Percentiles rank a stretch among this genome's conserved stretches.
These are phyloP conservation scores for Rubroshorea leprosula DNA, from an alignment of 345 rosid genomes.

Conservation along the genomic window DNA sequence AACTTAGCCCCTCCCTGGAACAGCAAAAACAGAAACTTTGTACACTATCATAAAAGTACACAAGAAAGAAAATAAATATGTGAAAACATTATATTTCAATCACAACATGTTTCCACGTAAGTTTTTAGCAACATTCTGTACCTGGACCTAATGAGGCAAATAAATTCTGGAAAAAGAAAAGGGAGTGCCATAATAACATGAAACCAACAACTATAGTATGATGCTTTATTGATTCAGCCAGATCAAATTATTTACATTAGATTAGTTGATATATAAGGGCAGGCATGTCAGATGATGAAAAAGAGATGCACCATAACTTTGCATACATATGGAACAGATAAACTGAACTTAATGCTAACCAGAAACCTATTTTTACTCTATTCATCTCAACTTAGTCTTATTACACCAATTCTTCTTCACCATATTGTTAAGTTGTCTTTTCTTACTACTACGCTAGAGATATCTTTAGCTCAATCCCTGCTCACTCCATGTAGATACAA, in stretches of 20 bases:
- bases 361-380: no score
- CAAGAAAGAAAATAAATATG: background rate
- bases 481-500: background rate
- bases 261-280: background rate
- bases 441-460: background rate
- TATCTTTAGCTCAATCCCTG: background rate
- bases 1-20: constrained; percentile 73
- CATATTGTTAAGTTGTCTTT: background rate
- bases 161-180: background rate
- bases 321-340: background rate
- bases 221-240: no score
- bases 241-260: background rate
- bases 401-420: background rate
- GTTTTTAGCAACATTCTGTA: background rate
- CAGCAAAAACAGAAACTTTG: background rate
- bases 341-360: no score
- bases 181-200: background rate
- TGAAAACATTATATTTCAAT: background rate
- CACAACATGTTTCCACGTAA: background rate
- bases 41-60: background rate
- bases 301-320: background rate
- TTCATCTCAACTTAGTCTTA: background rate
- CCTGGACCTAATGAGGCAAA: background rate
- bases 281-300: background rate
- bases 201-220: no score